Evolutionary conservation across 108 stramenopile species (phyloP).

Genomic region (Schizochytrium sp.): DNA sequence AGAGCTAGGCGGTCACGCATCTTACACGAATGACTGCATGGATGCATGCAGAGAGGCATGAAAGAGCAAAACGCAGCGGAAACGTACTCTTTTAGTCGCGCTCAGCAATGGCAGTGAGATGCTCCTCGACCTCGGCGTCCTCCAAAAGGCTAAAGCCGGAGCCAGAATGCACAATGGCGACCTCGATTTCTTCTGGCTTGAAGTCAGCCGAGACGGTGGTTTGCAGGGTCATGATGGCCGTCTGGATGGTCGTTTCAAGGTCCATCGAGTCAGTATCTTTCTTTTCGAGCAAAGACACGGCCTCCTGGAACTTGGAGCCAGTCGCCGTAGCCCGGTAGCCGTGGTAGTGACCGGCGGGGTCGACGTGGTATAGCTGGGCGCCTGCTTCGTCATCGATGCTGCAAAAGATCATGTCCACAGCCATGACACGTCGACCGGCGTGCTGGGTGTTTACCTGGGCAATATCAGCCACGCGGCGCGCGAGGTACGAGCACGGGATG

Average conservation of each 20-base stretch:
- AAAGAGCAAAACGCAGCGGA: too few relatives aligned
- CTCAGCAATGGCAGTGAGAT: slow-evolving; percentile 96
- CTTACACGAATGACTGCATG: too few relatives aligned
- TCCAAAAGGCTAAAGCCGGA: slow-evolving; percentile 57
- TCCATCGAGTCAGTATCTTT: slow-evolving; percentile 62
- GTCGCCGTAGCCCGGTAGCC: slow-evolving; percentile 85
- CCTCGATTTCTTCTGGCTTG: slow-evolving; percentile 88
- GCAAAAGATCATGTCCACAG: slow-evolving; percentile 72
- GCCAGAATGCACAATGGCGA: slow-evolving; percentile 65
- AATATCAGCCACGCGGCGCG: slow-evolving; percentile 91
- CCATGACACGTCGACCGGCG: slow-evolving; percentile 81
- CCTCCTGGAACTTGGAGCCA: slow-evolving; percentile 93
- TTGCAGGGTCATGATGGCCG: slow-evolving; percentile 84
- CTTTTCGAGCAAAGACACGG: slow-evolving; percentile 96
- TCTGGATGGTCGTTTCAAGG: slow-evolving; percentile 60
- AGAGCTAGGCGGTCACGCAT: too few relatives aligned
- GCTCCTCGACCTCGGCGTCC: slow-evolving; percentile 86
- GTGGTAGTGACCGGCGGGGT: slow-evolving; percentile 94
- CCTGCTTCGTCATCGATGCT: slow-evolving; percentile 95
- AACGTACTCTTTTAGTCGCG: slow-evolving; percentile 15
- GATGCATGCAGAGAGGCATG: too few relatives aligned
- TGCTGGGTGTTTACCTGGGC: slow-evolving; percentile 95
- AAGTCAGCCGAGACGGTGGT: slow-evolving; percentile 88
- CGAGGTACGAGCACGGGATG: slow-evolving; percentile 75
- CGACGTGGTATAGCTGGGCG: slow-evolving; percentile 87